phyloP scores from a whole-genome alignment of 768 basidiomycete species.

The Coprinopsis sp. region DNA sequence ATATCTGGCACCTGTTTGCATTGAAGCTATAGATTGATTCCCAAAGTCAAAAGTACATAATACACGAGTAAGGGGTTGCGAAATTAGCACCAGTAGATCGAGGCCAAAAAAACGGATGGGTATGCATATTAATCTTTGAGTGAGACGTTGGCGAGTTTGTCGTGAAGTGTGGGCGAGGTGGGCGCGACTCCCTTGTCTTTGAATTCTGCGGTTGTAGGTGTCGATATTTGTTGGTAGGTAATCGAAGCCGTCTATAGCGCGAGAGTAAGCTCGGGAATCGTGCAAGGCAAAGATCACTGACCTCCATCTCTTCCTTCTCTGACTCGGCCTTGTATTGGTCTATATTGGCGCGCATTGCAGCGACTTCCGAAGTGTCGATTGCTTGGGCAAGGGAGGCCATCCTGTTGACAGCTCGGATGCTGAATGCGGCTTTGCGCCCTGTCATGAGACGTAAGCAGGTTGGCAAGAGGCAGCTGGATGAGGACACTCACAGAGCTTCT shows the following conservation, averaged over 20 bases:
- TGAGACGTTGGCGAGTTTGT: conserved; percentile 1
- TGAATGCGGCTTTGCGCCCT: conserved; percentile 88
- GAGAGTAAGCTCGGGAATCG: background rate
- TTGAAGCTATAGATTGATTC: too few relatives aligned
- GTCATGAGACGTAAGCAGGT: conserved; percentile 6
- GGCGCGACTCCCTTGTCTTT: background rate
- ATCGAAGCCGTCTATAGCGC: conserved; percentile 10
- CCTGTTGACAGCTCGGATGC: conserved; percentile 81
- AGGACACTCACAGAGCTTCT: conserved; percentile 64
- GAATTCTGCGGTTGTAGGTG: background rate
- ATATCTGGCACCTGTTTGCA: too few relatives aligned
- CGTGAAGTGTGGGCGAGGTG: conserved; percentile 3
- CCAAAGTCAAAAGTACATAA: too few relatives aligned
- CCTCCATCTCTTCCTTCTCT: conserved; percentile 35
- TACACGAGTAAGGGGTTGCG: too few relatives aligned
- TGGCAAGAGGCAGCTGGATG: background rate
- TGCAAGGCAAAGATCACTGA: background rate
- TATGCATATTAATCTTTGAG: background rate
- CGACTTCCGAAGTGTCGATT: conserved; percentile 38
- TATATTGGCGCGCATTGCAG: conserved; percentile 54
- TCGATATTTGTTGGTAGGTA: conserved; percentile 10
- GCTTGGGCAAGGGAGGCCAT: conserved; percentile 57
- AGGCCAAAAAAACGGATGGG: too few relatives aligned
- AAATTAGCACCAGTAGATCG: too few relatives aligned
- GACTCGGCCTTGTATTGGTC: conserved; percentile 77